Evolutionary conservation across 2,329 filamentous ascomycete species (phyloP), one percentile per base, ranked within the genome.

Genomic region (Epichloe scottii): DNA sequence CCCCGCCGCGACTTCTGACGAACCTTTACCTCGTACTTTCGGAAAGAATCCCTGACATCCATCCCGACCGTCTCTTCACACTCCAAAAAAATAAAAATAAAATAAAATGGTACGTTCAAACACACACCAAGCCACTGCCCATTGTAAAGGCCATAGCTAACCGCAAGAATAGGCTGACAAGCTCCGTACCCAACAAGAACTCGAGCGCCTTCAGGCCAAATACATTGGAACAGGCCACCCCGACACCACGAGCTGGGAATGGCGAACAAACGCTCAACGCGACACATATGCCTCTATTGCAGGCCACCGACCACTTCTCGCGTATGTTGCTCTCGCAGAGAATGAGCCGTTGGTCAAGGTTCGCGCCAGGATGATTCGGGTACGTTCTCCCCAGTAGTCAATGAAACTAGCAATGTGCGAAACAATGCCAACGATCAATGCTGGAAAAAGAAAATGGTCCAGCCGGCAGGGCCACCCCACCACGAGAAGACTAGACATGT

Each of bases 161-260:
- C 35, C 50, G 14, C 51, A 45, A 43, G 10, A 50, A 7, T 46
- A 84, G 93, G 93, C 93, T 69, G 93, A 98, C 74, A 98, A 98
- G 73, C 86, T 98, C 58, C 90, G 93, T 66, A 93, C 89, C 10
- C 88, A 95, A 61, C 93, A 98, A 71, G 93, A 98, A 69, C 90
- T 98, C 65, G 93, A 98, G 71, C 85, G 89, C 57, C 86, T 97
- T 17, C 93, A 98, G 71, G 85, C 90, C 63, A 94, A 94, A 63
- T 96, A 93, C 74, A 78, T 98, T 62, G 93, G 93, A 59, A 97
- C 93, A 4, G 93, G 93, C 23, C 90, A 96, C 68, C 88, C 91
- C 42, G 93, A 98, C 72, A 97, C 91, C 14, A 95, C 89, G 26
- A 94, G 89, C 68, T 93, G 93, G 82, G 93, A 98, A 71, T 98